Evolutionary conservation across 495 filamentous ascomycete species (phyloP).

Genomic region (Talaromyces trachyspermus): DNA sequence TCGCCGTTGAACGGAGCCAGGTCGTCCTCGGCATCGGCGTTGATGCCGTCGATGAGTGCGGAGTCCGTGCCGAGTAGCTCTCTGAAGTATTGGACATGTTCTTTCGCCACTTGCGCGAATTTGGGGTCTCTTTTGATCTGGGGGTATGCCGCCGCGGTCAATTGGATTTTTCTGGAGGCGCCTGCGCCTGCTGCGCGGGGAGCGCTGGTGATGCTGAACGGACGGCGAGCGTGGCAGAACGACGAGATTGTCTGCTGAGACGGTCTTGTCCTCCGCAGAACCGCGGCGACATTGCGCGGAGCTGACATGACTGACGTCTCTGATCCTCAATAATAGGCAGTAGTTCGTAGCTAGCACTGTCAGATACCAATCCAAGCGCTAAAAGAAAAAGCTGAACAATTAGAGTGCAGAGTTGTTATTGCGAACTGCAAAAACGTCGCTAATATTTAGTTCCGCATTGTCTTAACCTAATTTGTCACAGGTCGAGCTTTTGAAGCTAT

Average conservation of each 20-base stretch:
- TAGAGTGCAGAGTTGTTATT: too few relatives aligned
- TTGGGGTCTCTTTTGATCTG: slow-evolving; percentile 68
- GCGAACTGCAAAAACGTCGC: too few relatives aligned
- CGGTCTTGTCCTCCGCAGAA: slow-evolving; percentile 34
- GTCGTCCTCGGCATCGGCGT: slow-evolving; percentile 63
- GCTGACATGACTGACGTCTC: slow-evolving; percentile 26
- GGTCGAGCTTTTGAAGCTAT: too few relatives aligned
- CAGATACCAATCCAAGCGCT: neutral
- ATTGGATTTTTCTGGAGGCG: slow-evolving; percentile 51
- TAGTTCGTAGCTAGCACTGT: too few relatives aligned
- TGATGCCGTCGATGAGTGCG: slow-evolving; percentile 78
- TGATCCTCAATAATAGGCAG: too few relatives aligned
- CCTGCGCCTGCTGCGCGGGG: slow-evolving; percentile 17
- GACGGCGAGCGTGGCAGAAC: slow-evolving; percentile 10
- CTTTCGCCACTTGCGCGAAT: slow-evolving; percentile 58
- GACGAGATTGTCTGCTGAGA: slow-evolving; percentile 25
- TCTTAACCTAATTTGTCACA: too few relatives aligned
- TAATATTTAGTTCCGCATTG: too few relatives aligned
- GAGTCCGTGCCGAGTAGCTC: slow-evolving; percentile 64
- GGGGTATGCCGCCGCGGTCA: slow-evolving; percentile 80
- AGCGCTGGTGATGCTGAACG: slow-evolving; percentile 28
- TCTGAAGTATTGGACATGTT: slow-evolving; percentile 77
- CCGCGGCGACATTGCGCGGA: slow-evolving; percentile 29
- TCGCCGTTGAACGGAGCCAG: slow-evolving; percentile 91
- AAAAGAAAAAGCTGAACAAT: too few relatives aligned